Percentiles rank a stretch among this genome's conserved stretches.
phyloP scores from a whole-genome alignment of 805 yeast genomes.

The Saturnispora dispora region DNA sequence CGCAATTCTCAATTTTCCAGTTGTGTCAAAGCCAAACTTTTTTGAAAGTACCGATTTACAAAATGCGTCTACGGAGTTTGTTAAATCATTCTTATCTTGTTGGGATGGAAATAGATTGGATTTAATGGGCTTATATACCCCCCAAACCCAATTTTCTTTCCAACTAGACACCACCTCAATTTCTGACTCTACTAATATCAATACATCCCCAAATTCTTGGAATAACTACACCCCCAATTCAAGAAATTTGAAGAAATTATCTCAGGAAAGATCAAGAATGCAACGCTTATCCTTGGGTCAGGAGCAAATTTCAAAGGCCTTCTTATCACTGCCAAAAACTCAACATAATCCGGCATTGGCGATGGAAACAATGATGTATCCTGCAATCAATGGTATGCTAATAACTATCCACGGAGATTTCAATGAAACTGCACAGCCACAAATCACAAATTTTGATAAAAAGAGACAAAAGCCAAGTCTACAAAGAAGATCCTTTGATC shows the following conservation, averaged over 20 bases:
- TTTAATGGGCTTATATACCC: conserved; percentile 64
- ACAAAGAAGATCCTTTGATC: conserved; percentile 70
- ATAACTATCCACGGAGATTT: conserved; percentile 79
- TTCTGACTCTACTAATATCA: conserved; percentile 18
- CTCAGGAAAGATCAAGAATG: conserved; percentile 44
- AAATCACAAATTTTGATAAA: conserved; percentile 1
- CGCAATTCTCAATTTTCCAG: conserved; percentile 45
- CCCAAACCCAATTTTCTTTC: conserved; percentile 75
- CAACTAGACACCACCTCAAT: conserved; percentile 61
- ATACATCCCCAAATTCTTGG: conserved; percentile 31
- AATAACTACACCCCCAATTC: conserved; percentile 65
- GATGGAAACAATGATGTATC: conserved; percentile 67
- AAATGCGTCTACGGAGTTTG: conserved; percentile 62
- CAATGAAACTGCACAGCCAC: conserved; percentile 45
- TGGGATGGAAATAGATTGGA: conserved; percentile 79
- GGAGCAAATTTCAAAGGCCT: conserved; percentile 50
- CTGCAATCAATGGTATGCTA: conserved; percentile 67
- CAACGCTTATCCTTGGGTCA: conserved; percentile 60
- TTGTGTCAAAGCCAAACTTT: conserved; percentile 53
- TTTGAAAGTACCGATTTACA: conserved; percentile 73
- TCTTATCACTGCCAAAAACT: conserved; percentile 66
- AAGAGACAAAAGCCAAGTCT: conserved; percentile 26
- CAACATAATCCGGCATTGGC: conserved; percentile 65
- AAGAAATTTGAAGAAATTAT: conserved; percentile 63
- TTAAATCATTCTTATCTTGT: conserved; percentile 60